A percentile compares a stretch with the other conserved stretches of the same genome.
Evolutionary conservation across 1,284 basidiomycete genomes (phyloP).

Genomic region (Gomphus bonarii): DNA sequence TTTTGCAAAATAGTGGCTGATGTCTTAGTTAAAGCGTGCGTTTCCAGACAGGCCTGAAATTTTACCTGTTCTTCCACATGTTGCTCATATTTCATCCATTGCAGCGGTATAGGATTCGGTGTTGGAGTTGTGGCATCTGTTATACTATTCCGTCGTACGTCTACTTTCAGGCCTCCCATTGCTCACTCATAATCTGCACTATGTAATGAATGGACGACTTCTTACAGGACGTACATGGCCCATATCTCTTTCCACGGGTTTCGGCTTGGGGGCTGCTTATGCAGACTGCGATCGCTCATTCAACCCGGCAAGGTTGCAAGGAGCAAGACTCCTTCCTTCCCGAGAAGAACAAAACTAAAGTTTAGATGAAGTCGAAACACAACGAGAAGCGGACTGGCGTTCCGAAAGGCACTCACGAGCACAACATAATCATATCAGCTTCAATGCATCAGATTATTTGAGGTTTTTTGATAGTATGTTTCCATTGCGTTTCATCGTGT

Average conservation of each 20-base stretch:
- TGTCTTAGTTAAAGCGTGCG: conserved; percentile 68
- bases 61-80: conserved; percentile 18
- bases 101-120: conserved; percentile 89
- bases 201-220: conserved; percentile 8
- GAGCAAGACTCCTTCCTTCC: conserved; percentile 63
- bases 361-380: neutral
- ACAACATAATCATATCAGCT: neutral
- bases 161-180: neutral
- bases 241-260: conserved; percentile 87
- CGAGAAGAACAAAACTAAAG: conserved; percentile 19
- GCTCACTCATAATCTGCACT: neutral
- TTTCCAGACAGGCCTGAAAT: conserved; percentile 25
- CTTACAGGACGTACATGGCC: conserved; percentile 90
- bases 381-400: neutral
- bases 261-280: conserved; percentile 81
- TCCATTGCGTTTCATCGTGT: neutral
- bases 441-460: neutral
- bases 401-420: neutral
- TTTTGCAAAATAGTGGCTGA: conserved; percentile 50
- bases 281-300: conserved; percentile 95
- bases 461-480: neutral
- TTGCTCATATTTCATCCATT: conserved; percentile 19
- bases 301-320: conserved; percentile 88
- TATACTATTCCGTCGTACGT: conserved; percentile 90
- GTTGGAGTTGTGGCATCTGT: conserved; percentile 92